Percentiles rank a stretch among this genome's conserved stretches.
Conservation (phyloP, 768 basidiomycete genomes). For the Mycena venus region DNA sequence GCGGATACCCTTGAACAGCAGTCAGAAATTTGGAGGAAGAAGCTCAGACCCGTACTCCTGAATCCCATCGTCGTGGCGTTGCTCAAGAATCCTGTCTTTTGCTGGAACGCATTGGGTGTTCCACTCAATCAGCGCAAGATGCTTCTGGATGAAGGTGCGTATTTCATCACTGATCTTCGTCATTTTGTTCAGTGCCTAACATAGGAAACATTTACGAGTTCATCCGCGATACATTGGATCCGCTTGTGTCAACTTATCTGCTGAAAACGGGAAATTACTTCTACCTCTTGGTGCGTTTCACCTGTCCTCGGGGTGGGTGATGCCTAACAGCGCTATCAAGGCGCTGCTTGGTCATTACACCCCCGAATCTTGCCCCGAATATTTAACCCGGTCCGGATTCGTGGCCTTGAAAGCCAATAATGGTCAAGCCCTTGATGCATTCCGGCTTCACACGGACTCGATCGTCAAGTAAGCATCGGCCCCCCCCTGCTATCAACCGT, state of each 20-base stretch:
- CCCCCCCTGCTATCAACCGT: not conserved
- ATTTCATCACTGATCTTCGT: not conserved
- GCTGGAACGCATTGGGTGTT: slow-evolving; percentile 87
- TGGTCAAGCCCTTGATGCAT: slow-evolving; percentile 60
- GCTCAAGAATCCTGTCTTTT: slow-evolving; percentile 67
- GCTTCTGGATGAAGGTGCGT: slow-evolving; percentile 63
- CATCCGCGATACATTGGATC: slow-evolving; percentile 65
- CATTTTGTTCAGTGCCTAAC: not conserved
- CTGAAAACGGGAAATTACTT: slow-evolving; percentile 77
- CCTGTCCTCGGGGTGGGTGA: not conserved
- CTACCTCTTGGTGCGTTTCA: slow-evolving; percentile 63
- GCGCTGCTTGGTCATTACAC: slow-evolving; percentile 69
- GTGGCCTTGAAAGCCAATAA: slow-evolving; percentile 64
- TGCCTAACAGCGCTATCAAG: slow-evolving; percentile 34
- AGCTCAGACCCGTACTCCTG: slow-evolving; percentile 72
- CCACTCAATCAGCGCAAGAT: slow-evolving; percentile 77
- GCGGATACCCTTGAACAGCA: slow-evolving; percentile 70
- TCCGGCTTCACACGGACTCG: slow-evolving; percentile 81
- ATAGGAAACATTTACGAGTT: slow-evolving; percentile 58
- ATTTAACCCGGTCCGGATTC: slow-evolving; percentile 74
- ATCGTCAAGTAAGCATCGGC: slow-evolving; percentile 71
- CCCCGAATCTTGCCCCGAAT: slow-evolving; percentile 69
- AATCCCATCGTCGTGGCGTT: slow-evolving; percentile 69
- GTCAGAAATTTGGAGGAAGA: slow-evolving; percentile 70
- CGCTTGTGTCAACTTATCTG: slow-evolving; percentile 58